Evolutionary conservation across 129 eudicot genomes (phyloP), one percentile per base, ranked within the genome.

Genomic region (Chrysanthemum seticuspe): DNA sequence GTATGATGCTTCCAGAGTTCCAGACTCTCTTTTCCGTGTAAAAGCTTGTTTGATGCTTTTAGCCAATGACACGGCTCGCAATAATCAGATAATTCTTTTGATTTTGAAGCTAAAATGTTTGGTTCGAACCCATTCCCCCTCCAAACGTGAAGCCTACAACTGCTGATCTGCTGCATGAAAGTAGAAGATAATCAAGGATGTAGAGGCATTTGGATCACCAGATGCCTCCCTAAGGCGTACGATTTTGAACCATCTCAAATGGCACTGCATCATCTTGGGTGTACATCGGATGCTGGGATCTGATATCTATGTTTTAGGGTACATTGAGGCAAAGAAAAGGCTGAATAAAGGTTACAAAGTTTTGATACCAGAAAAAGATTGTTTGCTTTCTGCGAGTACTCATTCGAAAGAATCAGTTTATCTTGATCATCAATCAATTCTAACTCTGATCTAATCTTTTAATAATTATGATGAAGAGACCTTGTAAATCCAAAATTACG

Each of bases 281-380:
- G 88, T 86, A 87, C 97, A 3, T 85, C 97, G 0, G 86, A 91
- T 0, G 84, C 89, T 18, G 82, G 97, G 18, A 67, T 90, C 0
- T 90, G 97, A 95, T 31, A 31, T 36, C 6, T 91, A 91, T 73
- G 97, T 87, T 56, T 60, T 90, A 47, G 91, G 95, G 13, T 91
- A 91, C 59, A 88, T 88, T 88, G 92, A 91, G 81, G 96, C 97
- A 1, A 91, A 91, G 81, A 91, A 84, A 81, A 82, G 97, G 71
- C 78, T 91, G 7, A 86, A 82, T 76, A 88, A 83, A 67, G 97
- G 96, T 53, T 92, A 91, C 15, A 86, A 72, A 10, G 49, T 91
- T 3, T 54, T 84, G 69, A 86, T 88, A 27, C 2, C 3, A 27
- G 31, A 27, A 27, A 27, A 27, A 27, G 31, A 27, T 27, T 27